Evolutionary conservation across 2,329 filamentous ascomycete genomes (phyloP).

Genomic region (Penicillium sp.): DNA sequence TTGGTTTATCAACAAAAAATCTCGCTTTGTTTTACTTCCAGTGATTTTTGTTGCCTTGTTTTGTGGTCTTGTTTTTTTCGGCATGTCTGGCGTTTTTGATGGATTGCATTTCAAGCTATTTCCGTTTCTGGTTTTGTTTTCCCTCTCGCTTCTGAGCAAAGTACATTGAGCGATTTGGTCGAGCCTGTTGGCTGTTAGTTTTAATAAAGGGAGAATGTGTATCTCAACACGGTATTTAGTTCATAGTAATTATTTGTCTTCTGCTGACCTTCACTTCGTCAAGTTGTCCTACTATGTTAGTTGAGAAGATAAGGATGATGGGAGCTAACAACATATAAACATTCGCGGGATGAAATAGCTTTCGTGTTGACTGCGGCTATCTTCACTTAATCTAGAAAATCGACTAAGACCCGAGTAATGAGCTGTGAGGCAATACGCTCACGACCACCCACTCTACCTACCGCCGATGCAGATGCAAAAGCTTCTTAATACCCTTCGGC

Average conservation of each 20-base stretch:
- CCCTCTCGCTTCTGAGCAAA: background rate
- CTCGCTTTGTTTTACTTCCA: background rate
- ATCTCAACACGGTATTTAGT: background rate
- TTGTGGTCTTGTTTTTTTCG: conserved; percentile 14
- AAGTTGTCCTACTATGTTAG: too few species aligned
- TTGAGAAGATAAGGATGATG: too few species aligned
- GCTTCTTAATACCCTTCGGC: conserved; percentile 23
- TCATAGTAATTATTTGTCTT: too few species aligned
- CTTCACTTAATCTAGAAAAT: too few species aligned
- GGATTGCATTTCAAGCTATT: conserved; percentile 5
- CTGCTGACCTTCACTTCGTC: too few species aligned
- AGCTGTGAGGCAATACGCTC: too few species aligned
- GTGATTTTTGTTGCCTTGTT: background rate
- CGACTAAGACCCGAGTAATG: too few species aligned
- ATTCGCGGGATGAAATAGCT: too few species aligned
- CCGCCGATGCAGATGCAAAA: conserved; percentile 20
- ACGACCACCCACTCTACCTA: background rate
- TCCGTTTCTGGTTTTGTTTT: background rate
- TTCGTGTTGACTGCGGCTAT: too few species aligned
- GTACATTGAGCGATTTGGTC: conserved; percentile 15
- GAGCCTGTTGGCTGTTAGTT: background rate
- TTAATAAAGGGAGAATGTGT: background rate
- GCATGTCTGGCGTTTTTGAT: conserved; percentile 29
- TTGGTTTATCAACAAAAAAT: conserved; percentile 1
- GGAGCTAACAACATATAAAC: too few species aligned